Conservation (phyloP, 495 filamentous ascomycete genomes). For the Penicillium macrosclerotiorum region DNA sequence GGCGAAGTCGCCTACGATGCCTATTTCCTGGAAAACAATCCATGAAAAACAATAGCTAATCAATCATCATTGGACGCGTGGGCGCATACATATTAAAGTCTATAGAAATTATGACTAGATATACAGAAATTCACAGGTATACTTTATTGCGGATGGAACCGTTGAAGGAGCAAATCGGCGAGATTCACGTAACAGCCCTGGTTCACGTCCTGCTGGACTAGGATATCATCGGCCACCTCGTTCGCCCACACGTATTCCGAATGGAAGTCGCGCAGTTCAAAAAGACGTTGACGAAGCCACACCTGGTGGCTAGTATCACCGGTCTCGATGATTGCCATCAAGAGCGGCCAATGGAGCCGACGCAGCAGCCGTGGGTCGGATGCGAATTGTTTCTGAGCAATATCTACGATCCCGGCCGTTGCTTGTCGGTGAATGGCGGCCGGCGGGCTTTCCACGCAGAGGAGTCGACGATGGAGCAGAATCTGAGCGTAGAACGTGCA, state of each 20-base stretch:
- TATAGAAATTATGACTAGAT: conserved; percentile 21
- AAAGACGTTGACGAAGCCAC: conserved; percentile 40
- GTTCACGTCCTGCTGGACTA: conserved; percentile 30
- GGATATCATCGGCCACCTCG: conserved; percentile 31
- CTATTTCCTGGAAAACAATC: conserved; percentile 29
- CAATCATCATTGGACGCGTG: not conserved
- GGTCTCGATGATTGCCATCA: conserved; percentile 47
- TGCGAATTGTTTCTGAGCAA: conserved; percentile 37
- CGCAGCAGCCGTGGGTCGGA: conserved; percentile 34
- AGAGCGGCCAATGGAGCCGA: conserved; percentile 45
- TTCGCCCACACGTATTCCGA: conserved; percentile 37
- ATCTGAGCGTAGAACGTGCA: conserved; percentile 43
- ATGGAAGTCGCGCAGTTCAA: conserved; percentile 30
- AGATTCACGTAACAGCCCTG: conserved; percentile 31
- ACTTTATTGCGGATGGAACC: conserved; percentile 18
- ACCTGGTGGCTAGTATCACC: conserved; percentile 32
- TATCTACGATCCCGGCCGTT: conserved; percentile 35
- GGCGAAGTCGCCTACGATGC: conserved; percentile 32
- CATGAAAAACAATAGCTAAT: not conserved
- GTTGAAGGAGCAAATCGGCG: conserved; percentile 30
- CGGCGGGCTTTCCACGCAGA: conserved; percentile 22
- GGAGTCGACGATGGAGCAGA: conserved; percentile 42
- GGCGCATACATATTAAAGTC: not conserved
- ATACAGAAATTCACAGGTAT: conserved; percentile 7
- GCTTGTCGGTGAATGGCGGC: conserved; percentile 31